Percentiles rank a stretch among this genome's conserved stretches.
Conservation (phyloP, 1,139 yeast genomes). For the Kurtzmaniella quercitrusa region DNA sequence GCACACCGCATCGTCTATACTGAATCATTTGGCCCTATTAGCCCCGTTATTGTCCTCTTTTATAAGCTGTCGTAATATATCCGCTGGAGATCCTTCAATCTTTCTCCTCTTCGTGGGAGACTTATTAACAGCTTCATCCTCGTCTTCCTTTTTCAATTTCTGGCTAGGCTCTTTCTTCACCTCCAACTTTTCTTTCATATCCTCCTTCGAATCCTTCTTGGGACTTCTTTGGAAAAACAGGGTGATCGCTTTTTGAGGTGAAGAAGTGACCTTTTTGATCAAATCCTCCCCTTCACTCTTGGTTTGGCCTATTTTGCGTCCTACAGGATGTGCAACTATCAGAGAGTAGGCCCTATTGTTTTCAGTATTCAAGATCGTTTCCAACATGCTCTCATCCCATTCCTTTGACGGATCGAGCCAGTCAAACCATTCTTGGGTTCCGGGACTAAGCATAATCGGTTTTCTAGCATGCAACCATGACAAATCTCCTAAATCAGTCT, state of each 20-base stretch:
- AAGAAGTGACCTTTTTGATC: constrained; percentile 19
- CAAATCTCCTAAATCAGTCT: constrained; percentile 38
- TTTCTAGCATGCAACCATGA: constrained; percentile 73
- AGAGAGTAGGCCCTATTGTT: constrained; percentile 36
- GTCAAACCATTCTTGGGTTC: constrained; percentile 46
- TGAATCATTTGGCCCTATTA: no score
- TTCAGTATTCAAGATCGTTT: constrained; percentile 31
- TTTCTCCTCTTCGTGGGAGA: neutral
- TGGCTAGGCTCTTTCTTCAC: neutral
- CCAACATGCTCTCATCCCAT: constrained; percentile 34
- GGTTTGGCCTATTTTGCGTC: constrained; percentile 62
- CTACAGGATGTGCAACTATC: constrained; percentile 53
- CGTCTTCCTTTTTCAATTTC: neutral
- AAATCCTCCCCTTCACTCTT: constrained; percentile 44
- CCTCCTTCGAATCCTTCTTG: neutral
- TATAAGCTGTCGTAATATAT: neutral
- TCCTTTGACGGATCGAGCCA: constrained; percentile 57
- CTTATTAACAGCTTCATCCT: neutral
- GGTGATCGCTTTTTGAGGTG: constrained; percentile 21
- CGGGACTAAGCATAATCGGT: constrained; percentile 67
- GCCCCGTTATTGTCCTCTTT: neutral
- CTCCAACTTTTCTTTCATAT: no score
- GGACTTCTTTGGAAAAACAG: constrained; percentile 20
- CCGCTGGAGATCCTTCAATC: neutral
- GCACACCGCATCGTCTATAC: no score